Percentiles rank a stretch among this genome's conserved stretches.
Evolutionary conservation across 305 asterid species (phyloP).

Genomic region (Ajuga reptans): DNA sequence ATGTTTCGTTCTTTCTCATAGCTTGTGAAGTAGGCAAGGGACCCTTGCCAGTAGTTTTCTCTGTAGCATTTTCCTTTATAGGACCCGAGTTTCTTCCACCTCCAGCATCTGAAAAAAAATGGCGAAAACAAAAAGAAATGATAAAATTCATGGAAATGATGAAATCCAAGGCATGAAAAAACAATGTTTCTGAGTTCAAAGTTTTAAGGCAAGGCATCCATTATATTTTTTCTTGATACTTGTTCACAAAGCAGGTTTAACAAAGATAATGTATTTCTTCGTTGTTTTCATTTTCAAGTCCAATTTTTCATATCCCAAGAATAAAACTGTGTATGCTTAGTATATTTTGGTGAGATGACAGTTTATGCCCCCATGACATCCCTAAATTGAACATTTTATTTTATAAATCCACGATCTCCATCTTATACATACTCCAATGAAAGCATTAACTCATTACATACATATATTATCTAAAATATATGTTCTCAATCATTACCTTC

Average conservation of each 20-base stretch:
- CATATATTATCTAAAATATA: not conserved
- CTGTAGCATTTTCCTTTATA: slow-evolving; percentile 45
- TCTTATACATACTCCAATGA: not conserved
- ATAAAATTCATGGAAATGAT: slow-evolving; percentile 16
- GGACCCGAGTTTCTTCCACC: slow-evolving; percentile 54
- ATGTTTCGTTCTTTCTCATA: slow-evolving; percentile 39
- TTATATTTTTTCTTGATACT: slow-evolving; percentile 2
- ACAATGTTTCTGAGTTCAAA: slow-evolving; percentile 6
- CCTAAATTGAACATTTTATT: not conserved
- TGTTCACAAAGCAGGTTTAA: slow-evolving; percentile 13
- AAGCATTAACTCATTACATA: not conserved
- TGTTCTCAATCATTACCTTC: not conserved
- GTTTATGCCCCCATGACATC: not conserved
- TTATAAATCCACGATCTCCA: not conserved
- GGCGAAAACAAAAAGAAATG: not conserved
- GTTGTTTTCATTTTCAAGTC: not conserved
- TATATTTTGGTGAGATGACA: not conserved
- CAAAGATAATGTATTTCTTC: not conserved
- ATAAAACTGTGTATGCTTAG: not conserved
- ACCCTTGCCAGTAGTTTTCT: slow-evolving; percentile 39
- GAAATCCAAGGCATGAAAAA: slow-evolving; percentile 4
- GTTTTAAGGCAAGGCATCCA: not conserved
- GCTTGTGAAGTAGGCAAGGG: slow-evolving; percentile 40
- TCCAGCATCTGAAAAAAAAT: slow-evolving; percentile 42
- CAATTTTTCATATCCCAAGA: not conserved